Evolutionary conservation across 129 eudicot genomes (phyloP).

Genomic region (Silybum marianum): DNA sequence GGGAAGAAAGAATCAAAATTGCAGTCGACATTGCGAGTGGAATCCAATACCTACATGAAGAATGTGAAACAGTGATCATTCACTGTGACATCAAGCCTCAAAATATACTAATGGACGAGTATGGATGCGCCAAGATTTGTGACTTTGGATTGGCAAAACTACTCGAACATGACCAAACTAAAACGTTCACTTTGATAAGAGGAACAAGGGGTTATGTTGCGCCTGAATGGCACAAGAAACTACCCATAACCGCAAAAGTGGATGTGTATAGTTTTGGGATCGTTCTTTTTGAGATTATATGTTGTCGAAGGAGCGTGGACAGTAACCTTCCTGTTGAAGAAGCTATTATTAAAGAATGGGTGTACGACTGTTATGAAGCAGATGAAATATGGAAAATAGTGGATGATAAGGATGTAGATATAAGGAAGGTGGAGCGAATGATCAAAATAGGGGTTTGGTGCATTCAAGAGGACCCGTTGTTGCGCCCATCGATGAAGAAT

Average conservation of each 20-base stretch:
- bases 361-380: conserved; percentile 15
- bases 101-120: conserved; percentile 42
- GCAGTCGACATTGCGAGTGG: conserved; percentile 36
- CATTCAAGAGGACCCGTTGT: conserved; percentile 24
- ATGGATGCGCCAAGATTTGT: conserved; percentile 25
- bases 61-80: conserved; percentile 41
- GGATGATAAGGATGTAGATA: conserved; percentile 16
- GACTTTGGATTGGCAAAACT: conserved; percentile 36
- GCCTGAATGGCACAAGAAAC: conserved; percentile 28
- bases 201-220: conserved; percentile 35
- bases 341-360: conserved; percentile 33
- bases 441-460: conserved; percentile 35
- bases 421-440: conserved; percentile 7
- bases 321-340: neutral
- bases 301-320: conserved; percentile 32
- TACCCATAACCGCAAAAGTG: conserved; percentile 26
- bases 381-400: conserved; percentile 9
- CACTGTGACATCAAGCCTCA: conserved; percentile 51
- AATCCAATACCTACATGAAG: conserved; percentile 39
- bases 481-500: conserved; percentile 16
- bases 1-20: conserved; percentile 31
- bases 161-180: conserved; percentile 29
- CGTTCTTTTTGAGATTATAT: conserved; percentile 36
- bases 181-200: conserved; percentile 17
- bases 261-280: conserved; percentile 39